Evolutionary conservation across 768 basidiomycete genomes (phyloP), one percentile per base, ranked within the genome.

Genomic region (Boletus fagicola): DNA sequence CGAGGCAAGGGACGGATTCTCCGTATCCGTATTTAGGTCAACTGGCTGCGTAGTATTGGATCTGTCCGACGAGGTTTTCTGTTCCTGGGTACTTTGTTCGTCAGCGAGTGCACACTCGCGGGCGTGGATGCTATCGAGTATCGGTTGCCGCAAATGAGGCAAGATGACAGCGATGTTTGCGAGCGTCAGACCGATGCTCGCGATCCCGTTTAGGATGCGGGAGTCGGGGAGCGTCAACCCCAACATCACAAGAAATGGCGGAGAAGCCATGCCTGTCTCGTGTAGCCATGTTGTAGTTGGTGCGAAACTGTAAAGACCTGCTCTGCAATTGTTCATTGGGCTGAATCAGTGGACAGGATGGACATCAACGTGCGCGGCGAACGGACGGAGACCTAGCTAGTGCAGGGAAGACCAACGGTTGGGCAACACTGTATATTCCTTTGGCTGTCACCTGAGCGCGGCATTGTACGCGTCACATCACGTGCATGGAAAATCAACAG

Each of bases 221-320:
- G 67, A 70, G 51, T 68, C 58, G 5, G 67, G 67, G 45, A 70
- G 67, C 46, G 58, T 61, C 39, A 68, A 50, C 3, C 67, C 64
- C 16, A 70, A 47, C 46, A 55, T 28, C 12, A 68, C 66, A 18
- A 70, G 64, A 38, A 48, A 31, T 26, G 67, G 68, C 10, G 67
- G 66, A 15, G 68, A 70, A 18, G 67, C 67, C 10, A 60, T 39
- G 52, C 67, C 67, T 22, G 28, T 58, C 56, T 58, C 47, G 53
- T 54, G 59, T 24, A 68, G 55, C 67, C 67, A 65, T 56, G 59
- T 39, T 10, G 57, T 50, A 39, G 61, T 68, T 35, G 66, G 36
- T 22, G 51, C 53, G 50, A 63, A 68, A 39, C 61, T 63, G 57
- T 70, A 68, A 61, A 68, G 68, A 36, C 67, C 67, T 60, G 61